Evolutionary conservation across 2,329 filamentous ascomycete species (phyloP).

Genomic region (Aspergillus sp.): DNA sequence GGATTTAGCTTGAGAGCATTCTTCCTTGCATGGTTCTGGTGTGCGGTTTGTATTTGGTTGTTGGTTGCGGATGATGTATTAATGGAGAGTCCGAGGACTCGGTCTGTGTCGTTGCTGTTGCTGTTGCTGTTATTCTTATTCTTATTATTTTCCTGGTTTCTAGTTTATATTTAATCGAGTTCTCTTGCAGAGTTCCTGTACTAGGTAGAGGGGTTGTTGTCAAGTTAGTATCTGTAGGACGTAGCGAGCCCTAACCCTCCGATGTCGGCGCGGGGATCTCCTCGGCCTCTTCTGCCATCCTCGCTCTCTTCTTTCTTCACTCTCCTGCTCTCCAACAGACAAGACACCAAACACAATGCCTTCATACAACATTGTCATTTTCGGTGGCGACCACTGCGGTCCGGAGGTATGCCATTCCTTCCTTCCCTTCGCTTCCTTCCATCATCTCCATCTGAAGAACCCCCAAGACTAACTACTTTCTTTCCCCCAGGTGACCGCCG

Average conservation of each 20-base stretch:
- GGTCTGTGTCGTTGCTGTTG: not conserved
- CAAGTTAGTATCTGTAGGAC: not conserved
- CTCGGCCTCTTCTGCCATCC: slow-evolving; percentile 11
- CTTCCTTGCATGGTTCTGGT: slow-evolving; percentile 24
- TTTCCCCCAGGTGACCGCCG: slow-evolving; percentile 58
- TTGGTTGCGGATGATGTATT: no score
- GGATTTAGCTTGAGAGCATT: slow-evolving; percentile 5
- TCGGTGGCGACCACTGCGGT: slow-evolving; percentile 75
- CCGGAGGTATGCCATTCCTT: slow-evolving; percentile 60
- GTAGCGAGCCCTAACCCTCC: slow-evolving; percentile 7
- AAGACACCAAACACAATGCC: slow-evolving; percentile 44
- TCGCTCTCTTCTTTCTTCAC: slow-evolving; percentile 10
- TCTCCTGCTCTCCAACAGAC: slow-evolving; percentile 4
- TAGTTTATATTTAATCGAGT: no score
- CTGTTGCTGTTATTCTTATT: not conserved
- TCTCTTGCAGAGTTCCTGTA: no score
- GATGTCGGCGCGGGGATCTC: slow-evolving; percentile 19
- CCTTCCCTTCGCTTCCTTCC: no score
- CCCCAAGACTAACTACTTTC: slow-evolving; percentile 6
- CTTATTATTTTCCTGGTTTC: slow-evolving; percentile 1
- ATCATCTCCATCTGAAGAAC: slow-evolving; percentile 2
- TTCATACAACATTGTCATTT: slow-evolving; percentile 68
- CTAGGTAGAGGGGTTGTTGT: no score
- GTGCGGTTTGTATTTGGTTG: slow-evolving; percentile 20
- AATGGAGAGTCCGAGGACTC: no score